A percentile compares a stretch with the other conserved stretches of the same genome.
These are phyloP conservation scores for Saprolegnia parasitica DNA, from an alignment of 352 stramenopile species.

Conservation along the genomic window DNA sequence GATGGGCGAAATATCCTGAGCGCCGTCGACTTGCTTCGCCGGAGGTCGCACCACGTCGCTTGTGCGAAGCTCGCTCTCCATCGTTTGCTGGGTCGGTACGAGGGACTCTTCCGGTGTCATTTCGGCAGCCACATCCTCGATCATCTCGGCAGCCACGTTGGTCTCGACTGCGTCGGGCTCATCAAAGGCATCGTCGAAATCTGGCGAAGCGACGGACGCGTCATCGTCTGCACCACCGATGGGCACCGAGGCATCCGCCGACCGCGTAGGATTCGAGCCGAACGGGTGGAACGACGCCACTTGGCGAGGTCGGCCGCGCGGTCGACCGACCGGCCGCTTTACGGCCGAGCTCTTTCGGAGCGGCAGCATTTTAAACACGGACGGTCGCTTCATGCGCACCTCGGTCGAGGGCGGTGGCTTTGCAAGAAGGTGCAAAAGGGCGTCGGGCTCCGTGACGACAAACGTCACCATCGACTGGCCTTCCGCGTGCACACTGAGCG, in stretches of 20 bases:
- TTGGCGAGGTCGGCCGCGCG: background rate
- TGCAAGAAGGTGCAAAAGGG: background rate
- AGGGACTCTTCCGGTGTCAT: background rate
- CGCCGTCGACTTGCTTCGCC: background rate
- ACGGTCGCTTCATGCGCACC: background rate
- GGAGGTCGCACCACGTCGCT: background rate
- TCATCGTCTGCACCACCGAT: background rate
- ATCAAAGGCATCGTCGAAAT: background rate
- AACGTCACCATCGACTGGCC: background rate
- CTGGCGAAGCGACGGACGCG: background rate
- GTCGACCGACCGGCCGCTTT: background rate
- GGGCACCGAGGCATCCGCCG: background rate
- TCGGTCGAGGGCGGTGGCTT: background rate
- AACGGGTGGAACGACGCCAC: background rate
- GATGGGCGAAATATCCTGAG: slow-evolving; percentile 1
- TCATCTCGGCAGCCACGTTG: too few relatives aligned
- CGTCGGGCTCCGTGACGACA: background rate
- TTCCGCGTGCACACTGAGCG: background rate
- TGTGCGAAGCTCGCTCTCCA: too few relatives aligned
- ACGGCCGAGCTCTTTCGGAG: background rate
- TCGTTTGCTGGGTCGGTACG: background rate
- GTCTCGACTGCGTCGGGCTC: too few relatives aligned
- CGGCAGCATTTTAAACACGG: background rate
- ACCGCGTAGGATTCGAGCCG: background rate
- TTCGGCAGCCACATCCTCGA: too few relatives aligned